phyloP scores from a whole-genome alignment of 2,329 filamentous ascomycete genomes.

The Claviceps digitariae region DNA sequence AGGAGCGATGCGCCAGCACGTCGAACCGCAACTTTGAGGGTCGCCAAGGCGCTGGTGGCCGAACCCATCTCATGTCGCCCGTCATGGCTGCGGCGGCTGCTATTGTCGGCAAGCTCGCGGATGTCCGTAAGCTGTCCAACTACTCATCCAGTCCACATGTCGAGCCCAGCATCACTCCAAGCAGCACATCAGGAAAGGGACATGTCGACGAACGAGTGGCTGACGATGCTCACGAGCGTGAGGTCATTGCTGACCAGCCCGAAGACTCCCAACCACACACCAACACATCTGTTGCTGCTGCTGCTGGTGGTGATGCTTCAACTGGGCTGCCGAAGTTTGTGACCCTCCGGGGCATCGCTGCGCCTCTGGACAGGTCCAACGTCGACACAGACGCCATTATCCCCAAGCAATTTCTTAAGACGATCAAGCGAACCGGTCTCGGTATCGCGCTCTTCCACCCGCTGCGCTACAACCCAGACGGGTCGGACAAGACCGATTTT shows the following conservation, averaged over 20 bases:
- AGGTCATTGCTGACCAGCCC: conserved; percentile 42
- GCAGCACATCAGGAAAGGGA: conserved; percentile 24
- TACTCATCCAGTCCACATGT: conserved; percentile 48
- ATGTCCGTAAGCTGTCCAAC: conserved; percentile 67
- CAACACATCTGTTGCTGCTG: conserved; percentile 38
- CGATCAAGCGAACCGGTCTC: conserved; percentile 93
- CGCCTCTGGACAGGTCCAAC: conserved; percentile 76
- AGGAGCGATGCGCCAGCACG: conserved; percentile 88
- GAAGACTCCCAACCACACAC: conserved; percentile 52
- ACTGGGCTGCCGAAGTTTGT: conserved; percentile 74
- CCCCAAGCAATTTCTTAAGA: conserved; percentile 98
- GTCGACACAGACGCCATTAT: conserved; percentile 99
- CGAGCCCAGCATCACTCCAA: conserved; percentile 33
- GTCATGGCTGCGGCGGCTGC: conserved; percentile 91
- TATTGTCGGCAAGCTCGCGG: conserved; percentile 79
- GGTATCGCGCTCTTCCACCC: conserved; percentile 77
- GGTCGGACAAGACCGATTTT: conserved; percentile 65
- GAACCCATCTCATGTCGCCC: conserved; percentile 93
- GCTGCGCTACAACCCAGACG: conserved; percentile 63
- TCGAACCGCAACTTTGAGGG: conserved; percentile 98
- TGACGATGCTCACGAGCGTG: conserved; percentile 37
- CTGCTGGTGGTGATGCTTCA: conserved; percentile 20
- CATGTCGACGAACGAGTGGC: conserved; percentile 39
- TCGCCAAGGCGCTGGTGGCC: conserved; percentile 78
- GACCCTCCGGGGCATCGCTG: conserved; percentile 72